Percentiles rank a stretch among this genome's conserved stretches.
Evolutionary conservation across 768 basidiomycete genomes (phyloP).

Genomic region (Pholiota conissans): DNA sequence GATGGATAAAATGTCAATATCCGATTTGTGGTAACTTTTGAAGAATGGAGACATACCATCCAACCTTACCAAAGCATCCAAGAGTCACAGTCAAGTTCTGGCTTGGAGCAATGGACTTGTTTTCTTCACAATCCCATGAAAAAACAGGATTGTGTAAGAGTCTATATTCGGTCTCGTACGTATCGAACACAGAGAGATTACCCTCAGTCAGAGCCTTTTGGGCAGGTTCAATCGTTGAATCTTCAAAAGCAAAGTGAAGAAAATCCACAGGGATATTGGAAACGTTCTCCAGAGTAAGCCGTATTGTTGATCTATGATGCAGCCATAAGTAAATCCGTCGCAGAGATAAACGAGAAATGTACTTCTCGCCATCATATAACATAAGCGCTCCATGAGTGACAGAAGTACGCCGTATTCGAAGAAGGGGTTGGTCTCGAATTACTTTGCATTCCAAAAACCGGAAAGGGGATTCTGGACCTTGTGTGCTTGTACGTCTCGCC

Average conservation of each 20-base stretch:
- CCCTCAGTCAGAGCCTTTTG: slow-evolving; percentile 80
- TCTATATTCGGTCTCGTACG: slow-evolving; percentile 88
- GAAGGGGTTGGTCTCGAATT: slow-evolving; percentile 82
- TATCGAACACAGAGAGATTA: slow-evolving; percentile 77
- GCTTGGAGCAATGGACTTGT: slow-evolving; percentile 61
- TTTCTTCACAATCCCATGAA: slow-evolving; percentile 62
- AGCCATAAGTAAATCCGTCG: slow-evolving; percentile 4
- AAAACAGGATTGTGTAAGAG: slow-evolving; percentile 79
- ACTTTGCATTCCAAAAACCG: slow-evolving; percentile 81
- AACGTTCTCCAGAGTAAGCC: slow-evolving; percentile 88
- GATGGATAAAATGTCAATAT: slow-evolving; percentile 14
- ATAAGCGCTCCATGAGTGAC: slow-evolving; percentile 92
- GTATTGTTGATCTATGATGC: slow-evolving; percentile 68
- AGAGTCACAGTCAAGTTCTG: slow-evolving; percentile 69
- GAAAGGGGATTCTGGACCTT: slow-evolving; percentile 24
- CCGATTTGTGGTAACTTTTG: background rate
- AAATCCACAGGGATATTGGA: slow-evolving; percentile 84
- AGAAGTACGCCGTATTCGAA: slow-evolving; percentile 86
- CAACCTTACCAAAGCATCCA: slow-evolving; percentile 84
- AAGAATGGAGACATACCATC: slow-evolving; percentile 64
- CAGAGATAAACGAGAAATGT: slow-evolving; percentile 23
- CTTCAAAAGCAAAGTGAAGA: slow-evolving; percentile 83
- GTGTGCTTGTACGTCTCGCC: slow-evolving; percentile 37
- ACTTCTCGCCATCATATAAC: slow-evolving; percentile 95
- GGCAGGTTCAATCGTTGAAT: slow-evolving; percentile 80